Evolutionary conservation across 2,329 filamentous ascomycete genomes (phyloP).

Genomic region (Aureobasidium musti): DNA sequence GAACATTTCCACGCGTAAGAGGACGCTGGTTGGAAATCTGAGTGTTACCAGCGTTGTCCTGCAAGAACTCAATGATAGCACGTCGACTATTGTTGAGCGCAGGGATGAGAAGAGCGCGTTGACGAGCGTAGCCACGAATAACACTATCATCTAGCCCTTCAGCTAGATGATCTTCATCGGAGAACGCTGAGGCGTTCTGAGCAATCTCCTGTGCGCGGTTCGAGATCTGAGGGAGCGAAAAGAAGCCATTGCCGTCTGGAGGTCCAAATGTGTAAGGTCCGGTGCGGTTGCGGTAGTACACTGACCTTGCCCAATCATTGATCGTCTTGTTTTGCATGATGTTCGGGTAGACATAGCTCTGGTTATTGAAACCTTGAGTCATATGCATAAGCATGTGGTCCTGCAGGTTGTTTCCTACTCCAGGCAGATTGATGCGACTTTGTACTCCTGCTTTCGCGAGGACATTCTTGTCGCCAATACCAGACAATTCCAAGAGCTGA

Average conservation of each 20-base stretch:
- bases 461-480: constrained; percentile 44
- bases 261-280: constrained; percentile 37
- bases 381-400: constrained; percentile 34
- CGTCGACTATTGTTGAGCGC: constrained; percentile 35
- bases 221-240: constrained; percentile 36
- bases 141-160: constrained; percentile 32
- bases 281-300: constrained; percentile 32
- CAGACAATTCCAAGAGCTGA: constrained; percentile 47
- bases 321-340: constrained; percentile 36
- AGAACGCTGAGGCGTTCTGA: constrained; percentile 30
- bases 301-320: constrained; percentile 35
- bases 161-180: constrained; percentile 34
- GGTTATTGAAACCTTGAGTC: constrained; percentile 32
- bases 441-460: constrained; percentile 49
- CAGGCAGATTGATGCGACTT: constrained; percentile 27
- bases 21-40: constrained; percentile 40
- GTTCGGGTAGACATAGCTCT: constrained; percentile 31
- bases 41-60: constrained; percentile 40
- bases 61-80: constrained; percentile 39
- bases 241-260: constrained; percentile 36
- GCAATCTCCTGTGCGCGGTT: constrained; percentile 30
- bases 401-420: constrained; percentile 32
- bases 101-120: constrained; percentile 35
- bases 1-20: constrained; percentile 36
- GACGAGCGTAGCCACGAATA: constrained; percentile 35